phyloP scores from a whole-genome alignment of 1,284 basidiomycete genomes.

The Cutaneotrichosporon mucoides region DNA sequence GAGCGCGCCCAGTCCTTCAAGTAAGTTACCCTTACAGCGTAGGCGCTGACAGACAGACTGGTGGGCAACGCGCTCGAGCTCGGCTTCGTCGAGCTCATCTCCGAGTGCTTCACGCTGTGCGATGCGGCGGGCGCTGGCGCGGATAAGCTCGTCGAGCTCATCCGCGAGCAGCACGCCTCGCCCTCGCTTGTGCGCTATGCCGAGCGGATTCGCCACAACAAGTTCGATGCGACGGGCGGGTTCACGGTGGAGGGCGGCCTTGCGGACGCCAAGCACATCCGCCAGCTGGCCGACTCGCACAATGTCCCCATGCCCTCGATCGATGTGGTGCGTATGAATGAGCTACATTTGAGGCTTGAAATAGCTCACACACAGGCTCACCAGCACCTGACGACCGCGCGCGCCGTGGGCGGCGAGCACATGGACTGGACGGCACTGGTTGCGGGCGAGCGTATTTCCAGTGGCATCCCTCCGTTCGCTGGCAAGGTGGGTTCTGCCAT shows the following conservation, averaged over 20 bases:
- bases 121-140: slow-evolving; percentile 77
- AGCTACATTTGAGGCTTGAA: too few species aligned
- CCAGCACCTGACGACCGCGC: slow-evolving; percentile 71
- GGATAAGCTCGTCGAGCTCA: slow-evolving; percentile 55
- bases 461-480: slow-evolving; percentile 47
- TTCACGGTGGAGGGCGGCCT: slow-evolving; percentile 86
- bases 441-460: slow-evolving; percentile 46
- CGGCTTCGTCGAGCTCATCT: slow-evolving; percentile 65
- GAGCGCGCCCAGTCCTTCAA: slow-evolving; percentile 69
- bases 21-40: slow-evolving; percentile 52
- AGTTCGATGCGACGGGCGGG: slow-evolving; percentile 70
- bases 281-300: slow-evolving; percentile 54
- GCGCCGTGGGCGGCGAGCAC: slow-evolving; percentile 54
- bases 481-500: slow-evolving; percentile 30
- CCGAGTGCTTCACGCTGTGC: slow-evolving; percentile 74
- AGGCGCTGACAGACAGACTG: slow-evolving; percentile 25
- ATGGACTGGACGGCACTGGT: slow-evolving; percentile 50
- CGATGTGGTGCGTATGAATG: slow-evolving; percentile 55
- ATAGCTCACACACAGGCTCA: slow-evolving; percentile 48
- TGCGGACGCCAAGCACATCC: slow-evolving; percentile 64
- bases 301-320: slow-evolving; percentile 77
- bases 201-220: slow-evolving; percentile 49
- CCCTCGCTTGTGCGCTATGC: slow-evolving; percentile 30
- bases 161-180: slow-evolving; percentile 54
- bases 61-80: slow-evolving; percentile 46